Evolutionary conservation across 768 basidiomycete species (phyloP).

Genomic region (Hebeloma cylindrosporum): DNA sequence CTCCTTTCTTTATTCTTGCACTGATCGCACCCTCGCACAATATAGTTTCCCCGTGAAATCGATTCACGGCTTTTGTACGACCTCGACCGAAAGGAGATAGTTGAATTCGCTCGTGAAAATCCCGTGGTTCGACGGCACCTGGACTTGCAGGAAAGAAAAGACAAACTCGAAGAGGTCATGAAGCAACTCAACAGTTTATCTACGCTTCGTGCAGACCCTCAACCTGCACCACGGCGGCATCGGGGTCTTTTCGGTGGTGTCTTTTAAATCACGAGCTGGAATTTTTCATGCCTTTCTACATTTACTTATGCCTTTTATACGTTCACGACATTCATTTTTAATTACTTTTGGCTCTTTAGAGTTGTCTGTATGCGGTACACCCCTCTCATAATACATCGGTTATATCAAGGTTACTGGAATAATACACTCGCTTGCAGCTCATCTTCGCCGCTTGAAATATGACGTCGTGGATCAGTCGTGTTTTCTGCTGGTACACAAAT

Average conservation of each 20-base stretch:
- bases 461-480: slow-evolving; percentile 9
- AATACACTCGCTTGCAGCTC: neutral
- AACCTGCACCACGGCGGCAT: slow-evolving; percentile 69
- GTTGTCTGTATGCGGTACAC: slow-evolving; percentile 11
- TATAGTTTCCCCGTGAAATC: slow-evolving; percentile 94
- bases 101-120: slow-evolving; percentile 94
- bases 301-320: slow-evolving; percentile 2
- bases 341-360: slow-evolving; percentile 1
- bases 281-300: slow-evolving; percentile 7
- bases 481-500: slow-evolving; percentile 3
- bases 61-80: slow-evolving; percentile 92
- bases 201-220: slow-evolving; percentile 80
- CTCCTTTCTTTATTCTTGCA: neutral
- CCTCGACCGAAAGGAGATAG: slow-evolving; percentile 86
- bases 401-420: no score
- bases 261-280: slow-evolving; percentile 41
- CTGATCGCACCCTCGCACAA: slow-evolving; percentile 1
- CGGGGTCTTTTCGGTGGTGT: slow-evolving; percentile 79
- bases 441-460: slow-evolving; percentile 3
- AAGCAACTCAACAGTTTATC: slow-evolving; percentile 92
- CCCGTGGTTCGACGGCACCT: slow-evolving; percentile 84
- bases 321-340: slow-evolving; percentile 6
- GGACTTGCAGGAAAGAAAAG: slow-evolving; percentile 94
- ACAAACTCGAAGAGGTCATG: slow-evolving; percentile 98
- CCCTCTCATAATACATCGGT: slow-evolving; percentile 14